Evolutionary conservation across 192 early-diverging fungal species (phyloP).

Genomic region (Thamnidium elegans): DNA sequence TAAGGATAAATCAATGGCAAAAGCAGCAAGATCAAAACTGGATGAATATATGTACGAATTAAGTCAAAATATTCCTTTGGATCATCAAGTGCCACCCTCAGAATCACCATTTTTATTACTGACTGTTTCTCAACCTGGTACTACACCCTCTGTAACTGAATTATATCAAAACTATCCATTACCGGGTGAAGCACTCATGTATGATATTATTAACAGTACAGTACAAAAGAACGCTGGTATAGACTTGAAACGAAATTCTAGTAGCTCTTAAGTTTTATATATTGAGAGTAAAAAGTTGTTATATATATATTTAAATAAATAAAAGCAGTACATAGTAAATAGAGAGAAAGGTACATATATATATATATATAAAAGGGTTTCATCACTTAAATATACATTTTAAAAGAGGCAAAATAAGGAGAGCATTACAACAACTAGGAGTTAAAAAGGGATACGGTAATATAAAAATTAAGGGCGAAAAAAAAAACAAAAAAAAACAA

Average conservation of each 20-base stretch:
- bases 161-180: constrained; percentile 5
- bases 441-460: no score
- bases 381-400: no score
- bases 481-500: constrained; percentile 1
- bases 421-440: no score
- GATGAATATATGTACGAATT: constrained; percentile 5
- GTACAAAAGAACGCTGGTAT: background rate
- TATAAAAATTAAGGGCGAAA: background rate
- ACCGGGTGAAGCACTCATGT: constrained; percentile 11
- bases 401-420: no score
- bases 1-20: background rate
- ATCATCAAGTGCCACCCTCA: background rate
- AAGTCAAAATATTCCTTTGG: background rate
- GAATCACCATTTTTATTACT: background rate
- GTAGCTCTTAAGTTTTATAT: no score
- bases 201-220: background rate
- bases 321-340: background rate
- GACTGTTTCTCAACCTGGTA: background rate
- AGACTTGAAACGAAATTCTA: no score
- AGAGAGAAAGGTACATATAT: no score
- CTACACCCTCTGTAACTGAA: constrained; percentile 1
- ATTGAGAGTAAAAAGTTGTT: background rate
- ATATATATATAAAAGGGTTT: no score
- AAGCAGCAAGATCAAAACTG: background rate
- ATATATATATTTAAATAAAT: background rate